Evolutionary conservation across 2,329 filamentous ascomycete species (phyloP), one percentile per base, ranked within the genome.

Genomic region (Neopestalotiopsis sp.): DNA sequence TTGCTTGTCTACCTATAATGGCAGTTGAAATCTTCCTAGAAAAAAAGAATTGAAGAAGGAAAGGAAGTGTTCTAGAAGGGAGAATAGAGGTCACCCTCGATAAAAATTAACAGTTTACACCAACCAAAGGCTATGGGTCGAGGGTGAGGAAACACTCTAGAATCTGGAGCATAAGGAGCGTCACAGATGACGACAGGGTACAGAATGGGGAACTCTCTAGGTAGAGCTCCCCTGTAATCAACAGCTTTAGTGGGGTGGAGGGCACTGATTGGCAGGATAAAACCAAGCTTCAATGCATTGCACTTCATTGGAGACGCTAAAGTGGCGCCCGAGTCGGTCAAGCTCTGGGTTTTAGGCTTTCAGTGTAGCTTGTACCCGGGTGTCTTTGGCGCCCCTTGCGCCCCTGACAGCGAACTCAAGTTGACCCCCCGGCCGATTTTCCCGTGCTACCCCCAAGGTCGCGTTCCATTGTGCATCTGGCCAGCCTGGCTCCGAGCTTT

Each of bases 111-210:
- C 28, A 59, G 57, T 34, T 59, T 59, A 52, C 45, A 52, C 45
- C 17, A 52, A 52, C 24, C 24, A 52, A n/a, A n/a, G 30, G 57
- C 57, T 34, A 59, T 59, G 57, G 24, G 57, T 52, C 45, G n/a
- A 52, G 45, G 45, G 45, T n/a, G 45, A 17, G 20, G 24, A 52
- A 52, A 52, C 45, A n/a, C 45, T 52, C 45, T 28, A 59, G 24
- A 59, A 59, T 38, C 32, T 30, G 61, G 61, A 64, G 40, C 40
- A 38, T 49, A 34, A 64, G 64, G 42, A 66, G 64, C 64, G 64
- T 66, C 64, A 66, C 34, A 24, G 52, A 34, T 66, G 64, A 66
- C 64, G 64, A 66, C 64, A 66, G 52, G 64, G 64, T 42, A 57
- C 61, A 64, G 30, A 6, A 64, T 64, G 61, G 61, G 61, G 61